Base-by-base conservation (phyloP, 2,329 filamentous ascomycete species). In the Didymella pinodella region DNA sequence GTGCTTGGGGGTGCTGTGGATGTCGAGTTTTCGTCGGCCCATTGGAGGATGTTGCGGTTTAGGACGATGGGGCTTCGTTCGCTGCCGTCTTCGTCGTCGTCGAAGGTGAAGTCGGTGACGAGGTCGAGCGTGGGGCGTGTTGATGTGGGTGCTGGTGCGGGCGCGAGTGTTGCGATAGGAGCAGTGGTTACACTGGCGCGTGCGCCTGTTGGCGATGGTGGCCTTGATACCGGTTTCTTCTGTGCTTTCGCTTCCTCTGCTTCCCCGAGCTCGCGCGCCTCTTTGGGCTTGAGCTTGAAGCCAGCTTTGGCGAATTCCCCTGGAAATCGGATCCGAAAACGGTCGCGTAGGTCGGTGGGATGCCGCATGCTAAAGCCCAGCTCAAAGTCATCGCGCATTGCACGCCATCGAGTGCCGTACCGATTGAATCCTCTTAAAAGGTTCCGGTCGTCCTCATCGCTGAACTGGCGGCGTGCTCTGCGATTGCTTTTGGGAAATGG, bases 281-380 rank as follows among this genome's bases (percentile, higher is more conserved):
- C 60, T 44, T 76, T 74, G 6, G 68, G 57, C 49, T 77, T 76
- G 29, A 77, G 65, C 48, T 78, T 80, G 47, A 78, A 76, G 6
- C 82, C 82, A n/a, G 79, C 78, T 51, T 78, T 75, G 12, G 79
- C 80, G 67, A 87, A 89, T 18, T 82, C 78, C 29, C 86, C 80
- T 0, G 86, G 85, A 64, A 83, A 88, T 31, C 82, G 81, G 7
- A 84, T 86, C 16, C 86, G 80, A 63, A 89, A 86, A 4, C 86
- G 83, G 69, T 89, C 87, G 31, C 87, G 80, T 14, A 89, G 69
- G 66, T 89, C 86, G 2, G 85, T 87, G 0, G 75, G 65, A 44
- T 82, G 81, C 41, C 86, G 80, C 63, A 82, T 78, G 10, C 72
- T 68, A 44, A 88, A 79, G 12, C 81, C 79, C 3, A 88, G 72